Conservation (phyloP, 306 rosid species). For the Rubus idaeus region DNA sequence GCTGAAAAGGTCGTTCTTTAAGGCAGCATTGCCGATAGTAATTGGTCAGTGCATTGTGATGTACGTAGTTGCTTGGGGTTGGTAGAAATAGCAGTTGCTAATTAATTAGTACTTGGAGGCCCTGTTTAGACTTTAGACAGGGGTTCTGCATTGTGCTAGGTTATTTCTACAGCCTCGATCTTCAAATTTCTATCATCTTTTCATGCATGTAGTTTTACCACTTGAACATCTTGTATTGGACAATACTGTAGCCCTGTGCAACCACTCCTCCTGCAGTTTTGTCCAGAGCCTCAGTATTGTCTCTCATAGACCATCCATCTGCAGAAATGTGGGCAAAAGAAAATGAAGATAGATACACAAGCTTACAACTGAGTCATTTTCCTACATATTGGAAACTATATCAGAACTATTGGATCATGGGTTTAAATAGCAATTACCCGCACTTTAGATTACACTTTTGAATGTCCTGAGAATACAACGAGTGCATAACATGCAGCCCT, state of each 20-base stretch:
- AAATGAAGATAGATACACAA: not conserved
- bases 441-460: not conserved
- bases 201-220: not conserved
- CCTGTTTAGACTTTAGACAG: not conserved
- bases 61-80: no score
- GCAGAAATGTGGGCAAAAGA: not conserved
- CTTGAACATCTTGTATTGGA: not conserved
- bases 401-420: not conserved
- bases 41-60: no score
- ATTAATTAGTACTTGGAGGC: not conserved
- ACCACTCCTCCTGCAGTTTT: not conserved
- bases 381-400: no score
- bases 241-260: not conserved
- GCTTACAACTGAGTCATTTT: not conserved
- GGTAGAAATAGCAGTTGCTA: no score
- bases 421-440: not conserved
- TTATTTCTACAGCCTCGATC: not conserved
- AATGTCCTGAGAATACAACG: not conserved
- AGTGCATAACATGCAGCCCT: no score
- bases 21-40: not conserved
- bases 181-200: not conserved
- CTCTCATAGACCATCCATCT: not conserved
- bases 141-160: not conserved
- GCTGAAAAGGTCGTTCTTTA: not conserved
- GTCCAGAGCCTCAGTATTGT: not conserved